These are phyloP conservation scores for Scytalidium lignicola DNA, from an alignment of 2,329 filamentous ascomycete genomes.

Conservation along the genomic window DNA sequence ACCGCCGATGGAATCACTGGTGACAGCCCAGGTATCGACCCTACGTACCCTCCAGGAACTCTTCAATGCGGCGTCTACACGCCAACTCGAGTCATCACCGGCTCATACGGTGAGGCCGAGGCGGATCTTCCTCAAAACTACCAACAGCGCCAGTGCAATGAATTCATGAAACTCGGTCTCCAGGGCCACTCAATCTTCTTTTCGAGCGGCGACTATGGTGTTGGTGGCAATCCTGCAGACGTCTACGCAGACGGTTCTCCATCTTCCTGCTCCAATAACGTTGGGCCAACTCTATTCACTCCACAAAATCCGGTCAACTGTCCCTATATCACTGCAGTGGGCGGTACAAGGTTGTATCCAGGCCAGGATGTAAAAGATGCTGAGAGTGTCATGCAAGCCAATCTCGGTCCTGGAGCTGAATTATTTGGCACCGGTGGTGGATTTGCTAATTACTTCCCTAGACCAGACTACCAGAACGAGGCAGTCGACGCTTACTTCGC, in stretches of 20 bases:
- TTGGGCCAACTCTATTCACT: conserved; percentile 40
- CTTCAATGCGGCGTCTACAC: conserved; percentile 39
- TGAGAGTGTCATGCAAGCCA: conserved; percentile 35
- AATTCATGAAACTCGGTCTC: conserved; percentile 51
- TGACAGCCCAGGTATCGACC: conserved; percentile 26
- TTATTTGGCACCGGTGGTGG: conserved; percentile 74
- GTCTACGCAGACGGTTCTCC: conserved; percentile 19
- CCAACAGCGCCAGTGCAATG: conserved; percentile 45
- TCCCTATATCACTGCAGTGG: conserved; percentile 46
- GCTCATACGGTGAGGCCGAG: conserved; percentile 50
- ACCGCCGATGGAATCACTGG: conserved; percentile 33
- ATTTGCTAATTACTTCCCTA: conserved; percentile 53
- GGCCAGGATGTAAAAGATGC: conserved; percentile 27
- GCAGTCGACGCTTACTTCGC: conserved; percentile 20
- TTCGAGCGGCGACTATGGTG: conserved; percentile 44
- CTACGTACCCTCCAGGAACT: conserved; percentile 31
- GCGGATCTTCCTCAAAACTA: conserved; percentile 41
- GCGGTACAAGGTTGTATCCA: conserved; percentile 42
- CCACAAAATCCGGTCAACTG: conserved; percentile 29
- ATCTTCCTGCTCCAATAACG: conserved; percentile 25
- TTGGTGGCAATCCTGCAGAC: conserved; percentile 29
- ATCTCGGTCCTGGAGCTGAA: conserved; percentile 25
- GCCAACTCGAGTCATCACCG: conserved; percentile 47
- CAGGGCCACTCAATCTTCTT: conserved; percentile 44
- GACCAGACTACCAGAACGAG: conserved; percentile 42